Base-by-base conservation (phyloP, 306 rosid genomes). In the Senna tora region DNA sequence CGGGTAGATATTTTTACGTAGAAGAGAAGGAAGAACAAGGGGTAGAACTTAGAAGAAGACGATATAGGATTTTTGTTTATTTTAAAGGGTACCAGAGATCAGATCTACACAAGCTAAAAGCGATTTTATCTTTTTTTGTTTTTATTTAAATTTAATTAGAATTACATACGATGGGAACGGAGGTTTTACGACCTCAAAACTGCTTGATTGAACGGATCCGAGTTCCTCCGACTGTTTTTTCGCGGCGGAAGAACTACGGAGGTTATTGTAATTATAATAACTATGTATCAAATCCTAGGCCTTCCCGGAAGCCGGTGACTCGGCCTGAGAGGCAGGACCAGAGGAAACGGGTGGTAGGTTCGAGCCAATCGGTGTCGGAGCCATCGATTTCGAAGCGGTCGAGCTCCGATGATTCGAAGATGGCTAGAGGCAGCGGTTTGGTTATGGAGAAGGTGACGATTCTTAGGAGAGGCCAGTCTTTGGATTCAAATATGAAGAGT, bases 131-230 rank as follows among this genome's bases (percentile, higher is more conserved):
- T n/a, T n/a, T n/a, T n/a, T n/a, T n/a, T n/a, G n/a, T n/a, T n/a
- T n/a, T n/a, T n/a, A n/a, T 63, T 53, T 25, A 33, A 4, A 32
- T 63, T 49, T 15, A 17, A n/a, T n/a, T n/a, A 19, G 8, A 53
- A 21, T 7, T 3, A 6, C 33, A 34, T 12, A 5, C 15, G 53
- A 94, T 94, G 99, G 99, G 89, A 20, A 94, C 97, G 1, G 96
- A 89, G 82, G 76, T 94, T 62, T 71, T 94, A 36, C 65, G 89
- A 57, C 97, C 99, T 25, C 97, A 88, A 32, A 86, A 94, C 41
- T 89, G 85, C 39, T 79, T 94, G 51, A 71, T 81, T 33, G 77
- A 84, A 30, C 69, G 90, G 34, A 81, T 85, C 74, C 67, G 91
- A 42, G 69, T 9, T 25, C 81, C 91, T 0, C 63, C 83, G 61